Evolutionary conservation across 2,329 filamentous ascomycete genomes (phyloP), one percentile per base, ranked within the genome.

Genomic region (Aureobasidium sp.): DNA sequence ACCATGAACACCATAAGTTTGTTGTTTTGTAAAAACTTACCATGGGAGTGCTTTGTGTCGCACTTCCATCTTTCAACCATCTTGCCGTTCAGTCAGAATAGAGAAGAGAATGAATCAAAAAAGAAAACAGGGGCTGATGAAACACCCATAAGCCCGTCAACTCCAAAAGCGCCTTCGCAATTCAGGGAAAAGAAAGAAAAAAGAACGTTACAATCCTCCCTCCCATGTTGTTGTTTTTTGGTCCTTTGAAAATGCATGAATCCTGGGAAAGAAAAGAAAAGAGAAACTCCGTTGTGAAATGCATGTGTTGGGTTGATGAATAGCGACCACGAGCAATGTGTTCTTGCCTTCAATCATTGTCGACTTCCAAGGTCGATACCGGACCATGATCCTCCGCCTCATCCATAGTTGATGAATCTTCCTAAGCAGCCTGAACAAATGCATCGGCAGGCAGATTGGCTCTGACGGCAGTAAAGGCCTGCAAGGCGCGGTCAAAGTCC

Each of bases 401-500:
- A 54, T 54, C 50, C 50, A 54, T 54, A 27, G 3, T 17, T 17
- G 37, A 54, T 45, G 53, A 57, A 35, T 57, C 40, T 44, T 58
- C 15, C 54, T 58, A 58, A 37, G 42, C 54, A 27, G 42, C 40
- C 31, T 58, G 54, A 40, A 62, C 70, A 66, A 76, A 80, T 6
- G 76, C 76, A 33, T 77, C 75, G 19, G 75, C 66, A n/a, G 75
- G 73, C 35, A 80, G 64, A 39, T 67, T 76, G 2, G 69, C 89
- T 79, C 87, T 91, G 62, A 89, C 85, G 66, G 87, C 82, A 65
- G 87, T 82, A 71, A 96, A 97, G 35, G 89, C 84, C 60, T 81
- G 78, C 67, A 92, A 76, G 2, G 92, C 93, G 66, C 83, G 82
- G 40, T 89, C 83, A 53, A 92, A 84, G 71, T 95, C 84, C 91